phyloP scores from a whole-genome alignment of 2,329 filamentous ascomycete genomes.

The Cercospora sesami region DNA sequence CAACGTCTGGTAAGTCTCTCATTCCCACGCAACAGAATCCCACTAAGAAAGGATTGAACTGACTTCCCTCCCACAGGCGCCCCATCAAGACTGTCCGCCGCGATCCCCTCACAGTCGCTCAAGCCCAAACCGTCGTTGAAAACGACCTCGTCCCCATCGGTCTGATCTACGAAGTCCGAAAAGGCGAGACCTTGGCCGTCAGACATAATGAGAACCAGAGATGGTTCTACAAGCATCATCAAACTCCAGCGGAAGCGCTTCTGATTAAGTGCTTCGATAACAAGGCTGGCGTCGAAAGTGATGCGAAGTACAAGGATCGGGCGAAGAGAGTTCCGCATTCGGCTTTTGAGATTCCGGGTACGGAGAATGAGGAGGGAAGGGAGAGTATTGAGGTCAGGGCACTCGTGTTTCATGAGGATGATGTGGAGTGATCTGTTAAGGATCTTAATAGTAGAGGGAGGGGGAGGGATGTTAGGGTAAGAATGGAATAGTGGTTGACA shows the following conservation, averaged over 20 bases:
- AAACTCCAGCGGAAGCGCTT: constrained; percentile 56
- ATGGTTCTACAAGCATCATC: constrained; percentile 73
- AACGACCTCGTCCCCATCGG: constrained; percentile 69
- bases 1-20: constrained; percentile 41
- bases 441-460: neutral
- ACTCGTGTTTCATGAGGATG: constrained; percentile 63
- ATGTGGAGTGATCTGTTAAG: constrained; percentile 15
- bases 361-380: constrained; percentile 64
- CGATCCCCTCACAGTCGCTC: constrained; percentile 59
- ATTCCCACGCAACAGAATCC: neutral
- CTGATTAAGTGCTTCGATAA: constrained; percentile 51
- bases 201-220: constrained; percentile 60
- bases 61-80: constrained; percentile 2
- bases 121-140: constrained; percentile 57
- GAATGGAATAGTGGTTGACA: neutral
- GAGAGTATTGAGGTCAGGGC: constrained; percentile 87
- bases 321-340: constrained; percentile 59
- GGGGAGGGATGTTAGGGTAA: neutral
- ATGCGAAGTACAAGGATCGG: constrained; percentile 28
- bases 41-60: neutral
- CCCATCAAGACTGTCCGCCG: constrained; percentile 50
- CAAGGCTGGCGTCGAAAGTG: constrained; percentile 35
- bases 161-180: constrained; percentile 69
- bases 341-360: constrained; percentile 73
- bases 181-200: constrained; percentile 73